Base-by-base conservation (phyloP, 805 yeast species). In the Ascoidea tarda region DNA sequence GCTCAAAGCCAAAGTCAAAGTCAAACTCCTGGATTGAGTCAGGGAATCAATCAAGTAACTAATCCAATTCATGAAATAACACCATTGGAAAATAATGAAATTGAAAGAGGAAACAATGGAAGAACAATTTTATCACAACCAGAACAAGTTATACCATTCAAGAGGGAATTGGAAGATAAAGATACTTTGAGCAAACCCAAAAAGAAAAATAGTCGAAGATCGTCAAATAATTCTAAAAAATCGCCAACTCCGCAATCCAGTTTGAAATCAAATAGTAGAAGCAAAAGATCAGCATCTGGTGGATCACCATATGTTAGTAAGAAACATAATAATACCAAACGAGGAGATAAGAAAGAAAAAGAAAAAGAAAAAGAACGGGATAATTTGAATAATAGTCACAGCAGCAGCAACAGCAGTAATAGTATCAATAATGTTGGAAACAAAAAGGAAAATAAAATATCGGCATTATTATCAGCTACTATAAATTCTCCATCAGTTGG, bases 1-100 rank as follows among this genome's bases (percentile, higher is more conserved):
- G 65, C 56, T 14, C 59, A 51, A 38, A 38, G 49, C 51, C 62
- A 58, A 51, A 59, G 50, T 6, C 61, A 55, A 46, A 60, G 50
- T 6, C 62, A 53, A n/a, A 64, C 57, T 33, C 61, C 28, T 21
- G 28, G 28, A 21, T 21, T 21, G 28, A 21, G 3, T 21, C 28
- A 21, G 3, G 28, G 28, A 21, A 21, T 21, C 3, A 21, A 53
- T 14, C 61, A 56, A 21, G 54, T 54, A 32, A 60, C 57, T 33
- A 60, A 52, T 2, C 54, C 16, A 16, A 50, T 49, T 42, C 48
- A 38, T 46, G 12, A 10, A 28, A 14, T 48, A 45, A 31, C 10
- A 21, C 38, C 46, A 46, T 31, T 49, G 53, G 46, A 52, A 52
- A 16, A 1, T 33, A 6, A 52, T 49, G 31, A 49, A 52, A 21